Base-by-base conservation (phyloP, 805 yeast genomes). In the Schwanniomyces polymorphus region DNA sequence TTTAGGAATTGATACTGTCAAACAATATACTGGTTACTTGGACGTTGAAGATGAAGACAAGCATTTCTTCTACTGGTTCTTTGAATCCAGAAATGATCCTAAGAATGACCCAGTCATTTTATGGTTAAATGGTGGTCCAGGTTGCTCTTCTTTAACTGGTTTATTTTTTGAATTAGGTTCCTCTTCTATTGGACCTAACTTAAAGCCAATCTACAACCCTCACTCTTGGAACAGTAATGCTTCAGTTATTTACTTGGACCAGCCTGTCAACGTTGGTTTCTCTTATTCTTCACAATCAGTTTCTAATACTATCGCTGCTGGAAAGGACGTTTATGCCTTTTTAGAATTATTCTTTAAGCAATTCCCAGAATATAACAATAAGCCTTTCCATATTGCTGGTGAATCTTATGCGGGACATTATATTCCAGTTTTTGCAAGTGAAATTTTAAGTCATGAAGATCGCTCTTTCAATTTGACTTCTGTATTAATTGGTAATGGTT, bases 401-500 rank as follows among this genome's bases (percentile, higher is more conserved):
- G 78, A 74, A 57, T 72, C 77, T 18, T 74, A 72, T 52, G 78
- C 72, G 43, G 78, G 78, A 47, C 78, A 72, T 64, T 74, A 74
- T 58, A 72, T 73, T 49, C 78, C 78, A 35, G 71, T 67, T n/a
- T 71, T 74, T 46, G 70, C 78, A 17, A 59, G 64, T 34, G 76
- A 72, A 51, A 73, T 74, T 48, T 64, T 73, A 59, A 64, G 67
- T 43, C 74, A 72, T 50, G 60, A 59, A 41, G 73, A 70, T 46
- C 68, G 72, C 46, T 59, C 65, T 17, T 69, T 70, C 54, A 81
- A 88, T 58, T 75, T 91, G 55, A 72, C 86, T 10, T 88, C 97
- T 3, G 84, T 91, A 16, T 62, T 92, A 63, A 91, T 91, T 59
- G 98, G 98, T 52, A 91, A 91, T 64, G 97, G 98, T 44, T 80